Evolutionary conservation across 2,329 filamentous ascomycete genomes (phyloP).

Genomic region (Blumeria hordei): DNA sequence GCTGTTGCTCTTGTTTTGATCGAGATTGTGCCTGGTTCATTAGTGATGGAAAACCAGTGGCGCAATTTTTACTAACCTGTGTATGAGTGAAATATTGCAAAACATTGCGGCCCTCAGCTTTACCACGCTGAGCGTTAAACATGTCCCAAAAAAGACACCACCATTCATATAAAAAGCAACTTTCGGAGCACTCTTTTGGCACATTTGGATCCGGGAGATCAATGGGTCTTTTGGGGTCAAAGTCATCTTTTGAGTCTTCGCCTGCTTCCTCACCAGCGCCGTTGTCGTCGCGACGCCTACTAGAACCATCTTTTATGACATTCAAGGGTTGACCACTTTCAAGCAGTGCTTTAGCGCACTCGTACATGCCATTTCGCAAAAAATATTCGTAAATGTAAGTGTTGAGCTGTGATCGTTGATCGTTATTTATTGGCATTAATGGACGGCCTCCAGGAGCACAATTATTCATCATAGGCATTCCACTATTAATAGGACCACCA

Average conservation of each 20-base stretch:
- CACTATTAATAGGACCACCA: conserved; percentile 37
- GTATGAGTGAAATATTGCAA: conserved; percentile 60
- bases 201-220: conserved; percentile 58
- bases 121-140: conserved; percentile 57
- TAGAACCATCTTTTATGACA: conserved; percentile 42
- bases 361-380: conserved; percentile 60
- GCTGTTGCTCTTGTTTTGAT: conserved; percentile 50
- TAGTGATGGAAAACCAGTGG: conserved; percentile 3
- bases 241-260: conserved; percentile 56
- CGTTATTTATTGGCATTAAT: conserved; percentile 15
- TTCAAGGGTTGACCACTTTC: conserved; percentile 42
- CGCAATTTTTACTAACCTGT: conserved; percentile 33
- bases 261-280: conserved; percentile 42
- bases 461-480: conserved; percentile 39
- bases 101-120: conserved; percentile 35
- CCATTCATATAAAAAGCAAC: conserved; percentile 89
- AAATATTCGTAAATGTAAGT: conserved; percentile 89
- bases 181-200: conserved; percentile 38
- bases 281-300: conserved; percentile 40
- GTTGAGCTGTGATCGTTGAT: conserved; percentile 37
- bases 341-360: conserved; percentile 55
- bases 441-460: conserved; percentile 15
- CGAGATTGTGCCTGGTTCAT: conserved; percentile 36
- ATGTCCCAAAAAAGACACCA: conserved; percentile 97
- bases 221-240: conserved; percentile 48